Evolutionary conservation across 2,329 filamentous ascomycete genomes (phyloP), one percentile per base, ranked within the genome.

Genomic region (Pseudocercospora fuligena): DNA sequence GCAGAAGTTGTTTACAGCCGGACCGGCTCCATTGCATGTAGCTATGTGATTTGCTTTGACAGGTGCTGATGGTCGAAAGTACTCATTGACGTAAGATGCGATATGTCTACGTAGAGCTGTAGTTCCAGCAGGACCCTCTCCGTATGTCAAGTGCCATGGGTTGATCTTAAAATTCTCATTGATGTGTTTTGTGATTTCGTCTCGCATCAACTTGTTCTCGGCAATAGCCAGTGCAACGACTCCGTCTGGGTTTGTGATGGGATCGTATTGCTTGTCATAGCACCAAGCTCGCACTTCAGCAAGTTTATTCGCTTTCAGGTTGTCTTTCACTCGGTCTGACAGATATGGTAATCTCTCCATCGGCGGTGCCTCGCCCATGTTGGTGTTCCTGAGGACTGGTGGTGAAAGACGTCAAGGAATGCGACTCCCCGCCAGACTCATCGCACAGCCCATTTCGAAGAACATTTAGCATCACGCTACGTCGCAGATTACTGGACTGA

Each of bases 131-230:
- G 58, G 49, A 1, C 63, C 63, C 29, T 61, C 58, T 14, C 63
- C 63, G 40, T 65, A 65, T 3, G 63, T 65, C 33, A 65, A 49
- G 23, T 65, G 63, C 58, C 57, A 60, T 14, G 63, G 63, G 9
- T 51, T 46, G 25, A 65, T 65, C 0, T 54, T 54, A 31, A 61
- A 61, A 14, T 65, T 9, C 8, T 56, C 21, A 25, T 65, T 65
- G 56, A 65, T 61, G n/a, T 65, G 58, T 31, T 23, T n/a, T 16
- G 63, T 29, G 29, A 65, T 19, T 33, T 65, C 63, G 27, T 65
- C 56, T 54, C 58, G 36, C 63, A 65, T 65, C 58, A 65, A 56
- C 40, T 57, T 60, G 58, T 65, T 65, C 57, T 65, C 63, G 1
- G 63, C 63, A 7, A 65, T 56, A 12, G 56, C 63, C n/a, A 65